Evolutionary conservation across 2,329 filamentous ascomycete species (phyloP).

Genomic region (Beauveria asiatica): DNA sequence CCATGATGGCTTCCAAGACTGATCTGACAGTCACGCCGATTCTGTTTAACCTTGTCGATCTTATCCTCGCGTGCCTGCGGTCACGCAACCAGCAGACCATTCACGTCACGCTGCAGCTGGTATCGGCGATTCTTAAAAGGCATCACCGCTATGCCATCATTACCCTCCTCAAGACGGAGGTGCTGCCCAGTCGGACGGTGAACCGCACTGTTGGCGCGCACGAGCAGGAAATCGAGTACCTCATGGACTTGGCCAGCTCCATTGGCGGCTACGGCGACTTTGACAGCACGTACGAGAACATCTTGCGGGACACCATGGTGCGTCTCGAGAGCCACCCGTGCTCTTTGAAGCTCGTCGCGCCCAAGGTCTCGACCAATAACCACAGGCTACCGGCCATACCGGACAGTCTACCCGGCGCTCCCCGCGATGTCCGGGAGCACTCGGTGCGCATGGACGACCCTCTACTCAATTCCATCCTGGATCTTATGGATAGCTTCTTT

Average conservation of each 20-base stretch:
- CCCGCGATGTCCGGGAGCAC: slow-evolving; percentile 52
- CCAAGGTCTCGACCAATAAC: slow-evolving; percentile 48
- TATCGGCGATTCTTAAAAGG: slow-evolving; percentile 76
- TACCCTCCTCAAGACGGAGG: slow-evolving; percentile 62
- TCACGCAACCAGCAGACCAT: slow-evolving; percentile 85
- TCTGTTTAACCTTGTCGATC: slow-evolving; percentile 86
- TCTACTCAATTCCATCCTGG: slow-evolving; percentile 56
- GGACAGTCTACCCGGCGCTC: slow-evolving; percentile 49
- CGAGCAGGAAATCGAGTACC: slow-evolving; percentile 63
- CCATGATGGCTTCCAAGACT: slow-evolving; percentile 65
- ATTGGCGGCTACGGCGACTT: slow-evolving; percentile 63
- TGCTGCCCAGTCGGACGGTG: slow-evolving; percentile 42
- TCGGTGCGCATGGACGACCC: slow-evolving; percentile 55
- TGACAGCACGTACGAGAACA: slow-evolving; percentile 62
- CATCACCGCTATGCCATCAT: slow-evolving; percentile 81
- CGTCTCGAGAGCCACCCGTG: slow-evolving; percentile 66
- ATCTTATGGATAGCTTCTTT: slow-evolving; percentile 72
- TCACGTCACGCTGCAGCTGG: slow-evolving; percentile 76
- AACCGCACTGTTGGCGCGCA: slow-evolving; percentile 65
- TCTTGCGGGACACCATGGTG: slow-evolving; percentile 62
- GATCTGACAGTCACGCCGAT: slow-evolving; percentile 70
- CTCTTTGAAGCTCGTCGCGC: slow-evolving; percentile 58
- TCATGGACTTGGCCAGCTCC: slow-evolving; percentile 59
- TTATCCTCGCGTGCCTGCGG: slow-evolving; percentile 75
- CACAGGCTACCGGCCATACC: slow-evolving; percentile 47